Evolutionary conservation across 83 land plant genomes (phyloP), one percentile per base, ranked within the genome.

Genomic region (Diphasiastrum complanatum): DNA sequence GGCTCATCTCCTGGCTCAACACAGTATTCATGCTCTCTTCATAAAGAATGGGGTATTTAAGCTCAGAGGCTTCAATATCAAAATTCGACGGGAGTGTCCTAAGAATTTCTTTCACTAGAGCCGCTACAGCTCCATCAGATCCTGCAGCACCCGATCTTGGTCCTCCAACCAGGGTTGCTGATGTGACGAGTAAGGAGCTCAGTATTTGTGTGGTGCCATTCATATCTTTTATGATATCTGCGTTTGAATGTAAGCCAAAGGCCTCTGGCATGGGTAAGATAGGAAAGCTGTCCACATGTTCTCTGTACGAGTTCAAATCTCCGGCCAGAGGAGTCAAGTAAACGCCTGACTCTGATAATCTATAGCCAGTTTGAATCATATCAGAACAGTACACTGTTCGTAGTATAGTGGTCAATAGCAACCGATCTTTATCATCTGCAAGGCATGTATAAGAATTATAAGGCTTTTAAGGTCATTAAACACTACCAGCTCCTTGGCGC

Each of bases 11-110:
- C 47, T 75, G 78, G 73, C 74, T 70, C 23, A 75, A 56, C 16
- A 75, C 74, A 47, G 78, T 70, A 34, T 75, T 72, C 78, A 75
- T 75, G 30, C 78, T 75, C 53, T 75, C 78, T 30, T 75, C 78
- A 38, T 75, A 75, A 24, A 75, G 58, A 37, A 75, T 60, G 14
- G 78, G 78, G 37, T 75, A 75, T 36, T 75, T 75, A 51, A 46
- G 64, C 63, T 75, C 78, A 41, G 68, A 69, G 14, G 73, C 73
- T 37, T 75, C 78, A 19, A 75, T 69, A 37, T 75, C 78, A 63
- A 75, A 75, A 53, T 75, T 69, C 5, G 74, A 56, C 34, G 78
- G 78, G n/a, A 69, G 48, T 6, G 33, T 47, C 25, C 33, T 56
- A 3, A 75, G 30, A 34, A 75, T 63, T 24, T 64, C 67, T 34